Evolutionary conservation across 2,329 filamentous ascomycete species (phyloP).

Genomic region (Trichoderma afroharzianum): DNA sequence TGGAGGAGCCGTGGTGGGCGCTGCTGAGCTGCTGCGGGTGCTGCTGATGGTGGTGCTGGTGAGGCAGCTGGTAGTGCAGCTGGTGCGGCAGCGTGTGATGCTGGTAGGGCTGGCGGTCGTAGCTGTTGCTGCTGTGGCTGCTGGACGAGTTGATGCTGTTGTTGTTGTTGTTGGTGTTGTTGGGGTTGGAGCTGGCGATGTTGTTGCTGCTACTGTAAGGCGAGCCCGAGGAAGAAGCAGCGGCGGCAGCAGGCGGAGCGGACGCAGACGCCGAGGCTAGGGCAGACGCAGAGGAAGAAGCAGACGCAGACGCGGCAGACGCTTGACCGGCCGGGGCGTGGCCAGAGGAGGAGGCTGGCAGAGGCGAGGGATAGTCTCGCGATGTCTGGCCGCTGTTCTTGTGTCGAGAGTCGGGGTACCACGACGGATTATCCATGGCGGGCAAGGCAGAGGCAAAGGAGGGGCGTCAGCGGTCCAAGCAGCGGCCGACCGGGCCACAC

Average conservation of each 20-base stretch:
- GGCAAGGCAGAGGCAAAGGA: conserved; percentile 17
- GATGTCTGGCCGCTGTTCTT: conserved; percentile 47
- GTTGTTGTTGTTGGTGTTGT: neutral
- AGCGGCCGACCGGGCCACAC: neutral
- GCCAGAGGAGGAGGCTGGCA: conserved; percentile 1
- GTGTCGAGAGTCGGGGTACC: conserved; percentile 64
- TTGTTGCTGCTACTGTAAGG: neutral
- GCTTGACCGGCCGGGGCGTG: neutral
- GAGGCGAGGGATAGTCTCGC: conserved; percentile 42
- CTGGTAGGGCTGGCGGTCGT: conserved; percentile 1
- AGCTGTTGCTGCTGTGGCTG: neutral
- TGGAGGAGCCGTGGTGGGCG: conserved; percentile 49
- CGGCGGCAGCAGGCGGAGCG: neutral
- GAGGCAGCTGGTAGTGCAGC: conserved; percentile 14
- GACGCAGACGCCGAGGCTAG: neutral
- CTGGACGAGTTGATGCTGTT: neutral
- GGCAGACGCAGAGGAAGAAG: neutral
- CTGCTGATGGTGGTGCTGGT: neutral
- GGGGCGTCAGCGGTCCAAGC: conserved; percentile 16
- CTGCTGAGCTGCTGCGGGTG: neutral
- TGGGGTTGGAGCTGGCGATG: neutral
- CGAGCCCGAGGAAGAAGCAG: neutral
- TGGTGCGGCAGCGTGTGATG: conserved; percentile 5
- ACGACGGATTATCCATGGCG: conserved; percentile 51
- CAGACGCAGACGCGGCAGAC: conserved; percentile 38